Conservation (phyloP, 1,284 basidiomycete species). For the Caloboletus firmus region DNA sequence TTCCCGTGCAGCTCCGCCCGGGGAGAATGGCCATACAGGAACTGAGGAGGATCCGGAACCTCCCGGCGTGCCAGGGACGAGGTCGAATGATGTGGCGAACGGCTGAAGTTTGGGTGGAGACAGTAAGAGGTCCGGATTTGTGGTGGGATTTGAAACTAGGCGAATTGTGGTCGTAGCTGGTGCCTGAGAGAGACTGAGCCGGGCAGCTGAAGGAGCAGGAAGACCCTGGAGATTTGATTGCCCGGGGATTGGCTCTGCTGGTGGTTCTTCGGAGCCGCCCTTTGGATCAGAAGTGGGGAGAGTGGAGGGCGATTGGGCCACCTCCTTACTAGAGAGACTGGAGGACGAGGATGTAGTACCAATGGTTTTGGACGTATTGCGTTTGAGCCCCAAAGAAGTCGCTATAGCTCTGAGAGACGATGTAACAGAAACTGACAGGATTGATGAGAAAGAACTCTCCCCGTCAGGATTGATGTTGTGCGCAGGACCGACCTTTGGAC, state of each 20-base stretch:
- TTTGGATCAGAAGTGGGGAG: conserved; percentile 43
- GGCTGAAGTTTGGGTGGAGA: conserved; percentile 62
- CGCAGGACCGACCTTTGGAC: conserved; percentile 57
- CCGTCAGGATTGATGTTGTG: neutral
- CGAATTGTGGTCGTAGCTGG: conserved; percentile 62
- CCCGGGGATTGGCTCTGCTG: conserved; percentile 53
- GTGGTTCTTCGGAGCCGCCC: conserved; percentile 10
- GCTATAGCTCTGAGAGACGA: conserved; percentile 72
- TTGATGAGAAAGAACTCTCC: conserved; percentile 10
- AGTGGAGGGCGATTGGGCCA: conserved; percentile 48
- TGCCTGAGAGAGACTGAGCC: conserved; percentile 44
- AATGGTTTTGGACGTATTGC: conserved; percentile 39
- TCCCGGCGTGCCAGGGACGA: conserved; percentile 57
- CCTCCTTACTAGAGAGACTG: conserved; percentile 21
- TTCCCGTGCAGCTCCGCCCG: conserved; percentile 28
- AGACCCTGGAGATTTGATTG: conserved; percentile 53
- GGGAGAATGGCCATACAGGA: conserved; percentile 48
- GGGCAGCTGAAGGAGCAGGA: conserved; percentile 56
- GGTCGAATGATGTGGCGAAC: conserved; percentile 63
- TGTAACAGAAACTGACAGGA: conserved; percentile 45
- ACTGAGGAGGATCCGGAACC: conserved; percentile 27
- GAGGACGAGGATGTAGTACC: conserved; percentile 28
- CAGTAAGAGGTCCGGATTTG: conserved; percentile 22
- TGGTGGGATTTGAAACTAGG: conserved; percentile 48
- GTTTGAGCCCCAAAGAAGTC: conserved; percentile 66